phyloP scores from a whole-genome alignment of 78 protist species.

The Isochrysis galbana region DNA sequence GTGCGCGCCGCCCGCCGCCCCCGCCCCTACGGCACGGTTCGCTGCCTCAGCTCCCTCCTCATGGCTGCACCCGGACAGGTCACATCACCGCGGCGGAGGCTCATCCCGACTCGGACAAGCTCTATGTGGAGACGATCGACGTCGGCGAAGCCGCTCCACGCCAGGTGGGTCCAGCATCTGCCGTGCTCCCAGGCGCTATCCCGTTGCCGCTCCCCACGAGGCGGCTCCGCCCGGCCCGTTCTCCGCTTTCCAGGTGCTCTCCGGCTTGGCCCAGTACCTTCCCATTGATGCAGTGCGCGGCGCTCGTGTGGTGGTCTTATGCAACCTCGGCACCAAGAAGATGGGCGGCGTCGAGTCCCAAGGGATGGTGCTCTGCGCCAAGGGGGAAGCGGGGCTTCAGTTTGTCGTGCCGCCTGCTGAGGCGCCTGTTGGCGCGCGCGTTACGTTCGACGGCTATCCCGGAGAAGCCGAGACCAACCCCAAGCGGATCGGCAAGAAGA shows the following conservation, averaged over 20 bases:
- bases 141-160: slow-evolving; percentile 73
- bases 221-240: no score
- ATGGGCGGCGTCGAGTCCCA: slow-evolving; percentile 66
- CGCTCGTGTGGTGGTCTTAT: slow-evolving; percentile 72
- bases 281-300: slow-evolving; percentile 57
- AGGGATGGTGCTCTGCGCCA: slow-evolving; percentile 82
- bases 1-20: no score
- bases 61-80: no score
- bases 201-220: no score
- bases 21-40: no score
- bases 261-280: slow-evolving; percentile 73
- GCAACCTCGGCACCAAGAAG: slow-evolving; percentile 74
- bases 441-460: slow-evolving; percentile 48
- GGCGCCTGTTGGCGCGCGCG: slow-evolving; percentile 64
- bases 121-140: slow-evolving; percentile 84
- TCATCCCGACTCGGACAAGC: slow-evolving; percentile 72
- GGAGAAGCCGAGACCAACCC: slow-evolving; percentile 61
- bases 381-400: background rate
- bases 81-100: slow-evolving; percentile 61
- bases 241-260: no score
- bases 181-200: no score
- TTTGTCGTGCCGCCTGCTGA: slow-evolving; percentile 51
- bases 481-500: slow-evolving; percentile 50
- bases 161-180: no score
- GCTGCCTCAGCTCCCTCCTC: no score